Evolutionary conservation across 805 yeast genomes (phyloP).

Genomic region (Groenewaldozyma tartarivorans): DNA sequence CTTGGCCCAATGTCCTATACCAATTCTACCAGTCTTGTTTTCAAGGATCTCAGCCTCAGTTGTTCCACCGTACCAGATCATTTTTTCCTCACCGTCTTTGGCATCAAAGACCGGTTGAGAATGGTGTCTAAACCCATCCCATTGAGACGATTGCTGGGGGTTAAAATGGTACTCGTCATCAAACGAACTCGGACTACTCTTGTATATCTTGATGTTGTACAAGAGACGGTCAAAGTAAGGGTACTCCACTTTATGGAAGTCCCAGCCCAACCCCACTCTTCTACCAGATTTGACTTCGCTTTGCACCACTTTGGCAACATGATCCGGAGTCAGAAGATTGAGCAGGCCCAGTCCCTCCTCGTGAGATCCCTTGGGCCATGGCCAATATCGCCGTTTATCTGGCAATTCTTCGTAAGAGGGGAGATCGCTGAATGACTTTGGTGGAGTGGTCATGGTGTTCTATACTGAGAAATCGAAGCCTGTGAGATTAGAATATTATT

Average conservation of each 20-base stretch:
- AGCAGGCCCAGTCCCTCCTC: constrained; percentile 13
- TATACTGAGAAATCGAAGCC: no score
- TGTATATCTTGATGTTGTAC: constrained; percentile 4
- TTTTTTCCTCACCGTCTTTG: constrained; percentile 4
- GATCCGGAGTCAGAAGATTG: constrained; percentile 9
- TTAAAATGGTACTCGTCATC: constrained; percentile 25
- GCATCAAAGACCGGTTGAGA: constrained; percentile 11
- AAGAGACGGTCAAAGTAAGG: constrained; percentile 7
- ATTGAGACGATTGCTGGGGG: constrained; percentile 27
- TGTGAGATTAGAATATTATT: no score
- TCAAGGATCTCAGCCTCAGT: constrained; percentile 15
- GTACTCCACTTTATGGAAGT: constrained; percentile 6
- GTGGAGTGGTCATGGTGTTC: no score
- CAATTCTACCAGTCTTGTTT: constrained; percentile 10
- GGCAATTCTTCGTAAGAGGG: constrained; percentile 19
- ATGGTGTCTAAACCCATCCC: constrained; percentile 28
- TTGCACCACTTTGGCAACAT: constrained; percentile 4
- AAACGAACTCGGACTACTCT: constrained; percentile 7
- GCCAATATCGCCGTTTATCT: constrained; percentile 21
- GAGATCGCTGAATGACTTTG: no score
- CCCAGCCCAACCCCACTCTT: constrained; percentile 11
- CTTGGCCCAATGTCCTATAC: constrained; percentile 21
- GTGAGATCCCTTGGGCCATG: constrained; percentile 22
- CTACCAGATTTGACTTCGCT: constrained; percentile 11
- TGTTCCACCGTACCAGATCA: constrained; percentile 15